These are phyloP conservation scores for Gypsophila paniculata DNA, from an alignment of 179 eudicot genomes.

Conservation along the genomic window DNA sequence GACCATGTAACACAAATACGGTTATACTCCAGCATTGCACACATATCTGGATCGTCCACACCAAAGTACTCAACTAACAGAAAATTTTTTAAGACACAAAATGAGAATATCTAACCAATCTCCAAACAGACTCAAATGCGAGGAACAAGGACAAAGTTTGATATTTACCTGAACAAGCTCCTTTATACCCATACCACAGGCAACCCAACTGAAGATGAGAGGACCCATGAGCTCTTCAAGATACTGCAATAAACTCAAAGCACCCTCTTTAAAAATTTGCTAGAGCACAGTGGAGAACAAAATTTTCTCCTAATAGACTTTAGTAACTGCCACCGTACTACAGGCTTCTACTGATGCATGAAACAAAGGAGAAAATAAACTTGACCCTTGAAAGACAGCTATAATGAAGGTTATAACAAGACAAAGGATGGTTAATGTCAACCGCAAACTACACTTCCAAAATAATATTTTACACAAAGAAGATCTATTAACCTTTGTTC, in stretches of 20 bases:
- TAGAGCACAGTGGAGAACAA: no score
- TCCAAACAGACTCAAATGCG: neutral
- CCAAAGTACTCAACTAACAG: constrained; percentile 4
- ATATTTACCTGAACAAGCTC: constrained; percentile 79
- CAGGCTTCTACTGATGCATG: neutral
- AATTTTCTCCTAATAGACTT: neutral
- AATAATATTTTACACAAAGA: neutral
- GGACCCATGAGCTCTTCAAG: constrained; percentile 82
- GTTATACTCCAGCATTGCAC: neutral
- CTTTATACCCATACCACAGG: constrained; percentile 73
- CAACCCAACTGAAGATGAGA: constrained; percentile 77
- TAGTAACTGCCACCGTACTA: neutral
- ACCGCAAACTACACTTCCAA: neutral
- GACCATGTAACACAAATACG: neutral
- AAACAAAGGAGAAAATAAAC: constrained; percentile 1
- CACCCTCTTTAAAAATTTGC: neutral
- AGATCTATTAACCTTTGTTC: constrained; percentile 59
- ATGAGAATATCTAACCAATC: neutral
- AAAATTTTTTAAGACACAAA: neutral
- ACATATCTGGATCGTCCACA: neutral
- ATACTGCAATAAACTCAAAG: constrained; percentile 44
- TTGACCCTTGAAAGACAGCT: constrained; percentile 6
- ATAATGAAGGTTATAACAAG: neutral
- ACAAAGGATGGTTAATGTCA: neutral
- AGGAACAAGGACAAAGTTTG: neutral